Evolutionary conservation across 73 alveolate genomes (phyloP), one percentile per base, ranked within the genome.

Genomic region (Symbiodinium pilosum): DNA sequence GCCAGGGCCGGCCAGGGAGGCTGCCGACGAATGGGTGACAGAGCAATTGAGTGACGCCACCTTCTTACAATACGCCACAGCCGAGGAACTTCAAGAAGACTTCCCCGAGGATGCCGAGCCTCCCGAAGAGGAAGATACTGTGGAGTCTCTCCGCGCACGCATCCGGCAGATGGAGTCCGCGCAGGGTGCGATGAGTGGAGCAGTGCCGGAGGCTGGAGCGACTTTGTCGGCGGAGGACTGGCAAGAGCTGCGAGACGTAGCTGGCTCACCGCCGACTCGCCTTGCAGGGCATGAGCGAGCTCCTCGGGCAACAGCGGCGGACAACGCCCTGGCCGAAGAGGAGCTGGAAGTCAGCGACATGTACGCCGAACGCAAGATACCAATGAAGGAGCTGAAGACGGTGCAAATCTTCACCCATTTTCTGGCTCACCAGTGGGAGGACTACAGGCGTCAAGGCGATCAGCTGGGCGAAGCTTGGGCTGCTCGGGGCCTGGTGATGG

Each of bases 401-500:
- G 32, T 85, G 2, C 44, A 38, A 3, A 73, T 12, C 38, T 16
- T 44, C 34, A 68, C 77, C 4, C 44, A 42, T 36, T 24, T 85
- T 11, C 81, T 85, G 18, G 93, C 83, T 0, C n/a, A 32, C 21
- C 44, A 11, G 21, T 85, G 93, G 93, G 93, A 84, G 92, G 44
- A 39, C 69, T 18, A 21, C n/a, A 21, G 40, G 21, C 34, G 24
- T 5, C 7, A 16, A 0, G 47, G 47, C 77, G 44, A 43, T 40
- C 42, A 9, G 28, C 28, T 9, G 16, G 14, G 44, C 34, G 71
- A 54, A 6, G 14, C 26, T 54, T 84, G 44, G 52, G 64, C 44
- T 1, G 95, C 69, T 12, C 42, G 64, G 51, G 88, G 87, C 11
- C 30, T 71, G 81, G 71, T 89, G 81, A 3, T 89, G 56, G 51